A percentile compares a stretch with the other conserved stretches of the same genome.
Conservation (phyloP, 352 stramenopile genomes). For the Phytophthora meadii region DNA sequence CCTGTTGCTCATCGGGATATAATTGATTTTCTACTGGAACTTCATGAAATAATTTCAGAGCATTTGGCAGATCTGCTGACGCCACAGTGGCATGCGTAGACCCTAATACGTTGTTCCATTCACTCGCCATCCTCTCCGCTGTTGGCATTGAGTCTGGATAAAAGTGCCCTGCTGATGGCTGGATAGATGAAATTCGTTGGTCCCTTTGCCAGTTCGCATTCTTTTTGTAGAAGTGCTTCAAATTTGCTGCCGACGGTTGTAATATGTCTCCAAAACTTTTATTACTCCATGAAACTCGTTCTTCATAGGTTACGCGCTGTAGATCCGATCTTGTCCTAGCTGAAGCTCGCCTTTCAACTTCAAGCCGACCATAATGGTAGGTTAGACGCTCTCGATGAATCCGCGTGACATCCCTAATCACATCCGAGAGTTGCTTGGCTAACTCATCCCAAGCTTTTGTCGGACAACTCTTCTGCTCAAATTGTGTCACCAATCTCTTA, state of each 20-base stretch:
- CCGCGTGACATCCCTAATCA: not conserved
- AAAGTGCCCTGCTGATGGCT: not conserved
- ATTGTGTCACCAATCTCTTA: not conserved
- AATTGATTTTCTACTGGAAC: not conserved
- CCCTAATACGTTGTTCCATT: constrained; percentile 10
- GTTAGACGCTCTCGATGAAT: not conserved
- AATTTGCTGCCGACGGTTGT: not conserved
- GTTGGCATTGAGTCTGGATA: not conserved
- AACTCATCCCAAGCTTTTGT: constrained; percentile 4
- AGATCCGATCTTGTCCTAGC: not conserved
- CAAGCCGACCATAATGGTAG: no score
- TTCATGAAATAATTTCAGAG: constrained; percentile 2
- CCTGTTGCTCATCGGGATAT: not conserved
- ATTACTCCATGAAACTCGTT: not conserved
- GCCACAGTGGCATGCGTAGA: constrained; percentile 1
- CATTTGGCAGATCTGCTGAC: not conserved
- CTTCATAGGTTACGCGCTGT: not conserved
- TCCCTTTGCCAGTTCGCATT: constrained; percentile 6
- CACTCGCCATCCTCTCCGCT: constrained; percentile 5
- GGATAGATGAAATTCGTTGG: not conserved
- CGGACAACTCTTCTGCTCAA: constrained; percentile 1
- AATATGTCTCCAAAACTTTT: not conserved
- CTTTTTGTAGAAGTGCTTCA: constrained; percentile 5
- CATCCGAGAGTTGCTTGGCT: not conserved
- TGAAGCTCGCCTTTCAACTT: no score